Percentiles rank a stretch among this genome's conserved stretches.
These are phyloP conservation scores for Wolfiporia cocos DNA, from an alignment of 1,284 basidiomycete genomes.

Conservation along the genomic window DNA sequence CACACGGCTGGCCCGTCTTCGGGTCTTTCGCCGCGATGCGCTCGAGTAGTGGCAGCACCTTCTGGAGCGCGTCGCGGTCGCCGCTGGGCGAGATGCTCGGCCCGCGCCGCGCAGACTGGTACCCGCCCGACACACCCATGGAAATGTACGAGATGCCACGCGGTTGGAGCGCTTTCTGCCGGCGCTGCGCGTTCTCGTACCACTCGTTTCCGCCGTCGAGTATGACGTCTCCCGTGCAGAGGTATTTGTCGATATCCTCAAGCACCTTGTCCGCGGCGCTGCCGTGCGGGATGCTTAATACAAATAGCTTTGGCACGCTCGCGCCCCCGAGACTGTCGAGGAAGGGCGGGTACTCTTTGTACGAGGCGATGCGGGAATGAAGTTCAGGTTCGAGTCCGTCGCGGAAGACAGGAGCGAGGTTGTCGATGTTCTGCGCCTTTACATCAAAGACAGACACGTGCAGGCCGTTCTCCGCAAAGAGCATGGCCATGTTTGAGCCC, in stretches of 20 bases:
- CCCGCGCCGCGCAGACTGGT: conserved; percentile 17
- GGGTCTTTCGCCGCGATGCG: conserved; percentile 15
- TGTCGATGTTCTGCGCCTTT: conserved; percentile 13
- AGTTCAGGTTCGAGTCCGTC: conserved; percentile 10
- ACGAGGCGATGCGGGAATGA: conserved; percentile 13
- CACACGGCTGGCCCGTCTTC: conserved; percentile 14
- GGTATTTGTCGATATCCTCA: conserved; percentile 8
- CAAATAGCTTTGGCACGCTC: conserved; percentile 15
- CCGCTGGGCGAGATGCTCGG: conserved; percentile 18
- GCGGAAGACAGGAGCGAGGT: conserved; percentile 6
- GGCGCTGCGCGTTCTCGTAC: conserved; percentile 15
- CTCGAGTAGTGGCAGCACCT: conserved; percentile 15
- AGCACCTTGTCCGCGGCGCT: conserved; percentile 14
- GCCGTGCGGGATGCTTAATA: conserved; percentile 20
- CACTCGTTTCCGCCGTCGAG: conserved; percentile 20
- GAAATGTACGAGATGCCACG: conserved; percentile 15
- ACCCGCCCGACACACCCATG: conserved; percentile 19
- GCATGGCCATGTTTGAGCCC: conserved; percentile 21
- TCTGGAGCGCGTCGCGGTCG: conserved; percentile 11
- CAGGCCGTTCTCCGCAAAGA: conserved; percentile 19
- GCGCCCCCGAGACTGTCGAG: conserved; percentile 14
- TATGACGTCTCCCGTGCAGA: conserved; percentile 17
- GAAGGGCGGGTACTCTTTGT: conserved; percentile 16
- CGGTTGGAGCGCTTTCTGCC: conserved; percentile 13
- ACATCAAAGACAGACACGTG: conserved; percentile 17